Percentiles rank a stretch among this genome's conserved stretches.
phyloP scores from a whole-genome alignment of 2,329 filamentous ascomycete genomes.

The Pestalotiopsis sp. region DNA sequence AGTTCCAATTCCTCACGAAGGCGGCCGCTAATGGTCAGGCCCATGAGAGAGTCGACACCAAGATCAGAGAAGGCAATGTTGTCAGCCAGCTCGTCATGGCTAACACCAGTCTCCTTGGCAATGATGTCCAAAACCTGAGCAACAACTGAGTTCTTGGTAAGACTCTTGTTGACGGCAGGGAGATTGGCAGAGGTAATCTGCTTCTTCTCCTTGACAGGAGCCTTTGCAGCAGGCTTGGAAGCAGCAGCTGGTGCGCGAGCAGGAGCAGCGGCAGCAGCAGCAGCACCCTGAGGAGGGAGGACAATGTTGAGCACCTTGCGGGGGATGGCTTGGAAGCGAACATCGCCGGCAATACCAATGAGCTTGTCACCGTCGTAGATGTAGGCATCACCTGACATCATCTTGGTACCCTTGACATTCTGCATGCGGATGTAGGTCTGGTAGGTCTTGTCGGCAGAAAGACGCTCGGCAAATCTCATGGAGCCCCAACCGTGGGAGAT shows the following conservation, averaged over 20 bases:
- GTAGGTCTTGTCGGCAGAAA: conserved; percentile 50
- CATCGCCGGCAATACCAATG: conserved; percentile 53
- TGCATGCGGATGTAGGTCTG: conserved; percentile 63
- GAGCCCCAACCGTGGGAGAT: conserved; percentile 64
- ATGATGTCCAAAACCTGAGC: conserved; percentile 54
- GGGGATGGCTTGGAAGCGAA: conserved; percentile 70
- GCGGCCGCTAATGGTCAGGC: conserved; percentile 58
- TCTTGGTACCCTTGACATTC: conserved; percentile 51
- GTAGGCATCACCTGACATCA: conserved; percentile 57
- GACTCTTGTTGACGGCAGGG: conserved; percentile 52
- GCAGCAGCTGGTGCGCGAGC: conserved; percentile 36
- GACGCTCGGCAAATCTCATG: conserved; percentile 51
- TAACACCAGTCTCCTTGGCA: conserved; percentile 59
- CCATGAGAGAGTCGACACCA: conserved; percentile 65
- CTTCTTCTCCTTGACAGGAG: conserved; percentile 44
- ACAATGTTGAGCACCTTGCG: conserved; percentile 69
- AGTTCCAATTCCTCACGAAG: conserved; percentile 62
- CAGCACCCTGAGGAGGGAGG: conserved; percentile 61
- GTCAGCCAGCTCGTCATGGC: conserved; percentile 57
- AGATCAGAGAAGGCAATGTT: conserved; percentile 60
- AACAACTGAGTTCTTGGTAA: conserved; percentile 47
- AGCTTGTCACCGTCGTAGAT: conserved; percentile 56
- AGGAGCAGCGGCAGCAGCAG: conserved; percentile 36
- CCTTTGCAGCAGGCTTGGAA: conserved; percentile 38
- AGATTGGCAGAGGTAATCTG: conserved; percentile 50